Conservation (phyloP, 805 yeast species). For the Lachancea mirantina region DNA sequence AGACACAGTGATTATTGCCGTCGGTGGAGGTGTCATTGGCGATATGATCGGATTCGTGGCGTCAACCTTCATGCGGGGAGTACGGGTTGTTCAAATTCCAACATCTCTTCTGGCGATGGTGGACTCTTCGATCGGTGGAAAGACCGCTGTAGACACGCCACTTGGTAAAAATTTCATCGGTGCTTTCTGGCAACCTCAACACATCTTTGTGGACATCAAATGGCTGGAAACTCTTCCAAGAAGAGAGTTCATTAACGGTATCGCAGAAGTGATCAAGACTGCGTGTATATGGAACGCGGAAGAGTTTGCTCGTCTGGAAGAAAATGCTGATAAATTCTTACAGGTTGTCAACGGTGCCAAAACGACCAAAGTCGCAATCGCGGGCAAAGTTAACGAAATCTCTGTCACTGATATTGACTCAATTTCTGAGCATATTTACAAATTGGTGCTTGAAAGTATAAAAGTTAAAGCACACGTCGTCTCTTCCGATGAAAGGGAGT, state of each 20-base stretch:
- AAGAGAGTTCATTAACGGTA: conserved; percentile 93
- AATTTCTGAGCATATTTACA: conserved; percentile 66
- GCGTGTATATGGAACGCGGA: conserved; percentile 95
- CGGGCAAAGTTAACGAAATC: conserved; percentile 33
- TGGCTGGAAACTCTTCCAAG: conserved; percentile 85
- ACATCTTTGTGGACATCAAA: conserved; percentile 79
- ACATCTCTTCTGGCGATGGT: conserved; percentile 95
- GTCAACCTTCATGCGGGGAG: conserved; percentile 99
- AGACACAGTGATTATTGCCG: conserved; percentile 88
- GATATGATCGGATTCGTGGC: conserved; percentile 99
- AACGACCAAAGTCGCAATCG: conserved; percentile 10
- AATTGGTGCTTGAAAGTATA: conserved; percentile 78
- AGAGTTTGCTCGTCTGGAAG: conserved; percentile 81
- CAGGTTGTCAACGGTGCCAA: conserved; percentile 46
- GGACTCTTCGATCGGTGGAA: conserved; percentile 96
- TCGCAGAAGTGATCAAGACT: conserved; percentile 96
- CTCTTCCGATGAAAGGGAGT: conserved; percentile 88
- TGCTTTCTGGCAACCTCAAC: conserved; percentile 93
- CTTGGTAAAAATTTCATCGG: conserved; percentile 93
- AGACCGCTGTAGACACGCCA: conserved; percentile 96
- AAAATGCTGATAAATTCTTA: conserved; percentile 61
- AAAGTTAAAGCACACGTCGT: conserved; percentile 92
- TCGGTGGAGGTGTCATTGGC: conserved; percentile 98
- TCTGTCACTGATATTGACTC: conserved; percentile 55
- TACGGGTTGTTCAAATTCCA: conserved; percentile 87